phyloP scores from a whole-genome alignment of 345 rosid species.

The Pugionium dolabratum region DNA sequence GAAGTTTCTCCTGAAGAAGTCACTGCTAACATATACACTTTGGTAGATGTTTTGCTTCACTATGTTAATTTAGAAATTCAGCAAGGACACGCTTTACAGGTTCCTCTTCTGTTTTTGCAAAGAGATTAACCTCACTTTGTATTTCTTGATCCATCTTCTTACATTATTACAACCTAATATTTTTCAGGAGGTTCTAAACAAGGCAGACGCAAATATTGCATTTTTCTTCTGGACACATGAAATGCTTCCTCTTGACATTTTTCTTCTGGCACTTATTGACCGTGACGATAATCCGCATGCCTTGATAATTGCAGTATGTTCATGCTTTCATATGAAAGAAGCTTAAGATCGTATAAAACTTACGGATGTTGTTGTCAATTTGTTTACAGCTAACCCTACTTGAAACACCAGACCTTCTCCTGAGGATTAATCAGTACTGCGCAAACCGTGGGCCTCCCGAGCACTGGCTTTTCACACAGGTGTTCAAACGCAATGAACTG shows the following conservation, averaged over 20 bases:
- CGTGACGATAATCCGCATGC: conserved; percentile 98
- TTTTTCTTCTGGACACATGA: conserved; percentile 89
- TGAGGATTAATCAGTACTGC: conserved; percentile 61
- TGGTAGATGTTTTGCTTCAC: conserved; percentile 97
- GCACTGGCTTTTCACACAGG: conserved; percentile 82
- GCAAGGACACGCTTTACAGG: conserved; percentile 75
- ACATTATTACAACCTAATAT: conserved; percentile 27
- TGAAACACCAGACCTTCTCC: conserved; percentile 75
- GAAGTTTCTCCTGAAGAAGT: conserved; percentile 97
- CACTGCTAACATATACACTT: conserved; percentile 86
- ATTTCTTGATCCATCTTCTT: conserved; percentile 24
- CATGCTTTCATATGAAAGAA: conserved; percentile 10
- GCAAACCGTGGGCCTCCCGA: conserved; percentile 75
- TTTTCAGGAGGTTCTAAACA: conserved; percentile 64
- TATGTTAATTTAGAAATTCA: conserved; percentile 75
- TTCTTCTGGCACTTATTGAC: conserved; percentile 88
- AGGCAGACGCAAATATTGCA: conserved; percentile 73
- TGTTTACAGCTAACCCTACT: conserved; percentile 44
- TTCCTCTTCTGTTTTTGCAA: conserved; percentile 35
- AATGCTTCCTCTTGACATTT: conserved; percentile 89
- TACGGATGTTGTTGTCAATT: neutral
- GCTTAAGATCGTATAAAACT: neutral
- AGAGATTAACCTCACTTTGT: conserved; percentile 21
- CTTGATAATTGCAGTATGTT: conserved; percentile 77
- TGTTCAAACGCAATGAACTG: conserved; percentile 80